Evolutionary conservation across 805 yeast species (phyloP).

Genomic region (Lipomyces japonicus): DNA sequence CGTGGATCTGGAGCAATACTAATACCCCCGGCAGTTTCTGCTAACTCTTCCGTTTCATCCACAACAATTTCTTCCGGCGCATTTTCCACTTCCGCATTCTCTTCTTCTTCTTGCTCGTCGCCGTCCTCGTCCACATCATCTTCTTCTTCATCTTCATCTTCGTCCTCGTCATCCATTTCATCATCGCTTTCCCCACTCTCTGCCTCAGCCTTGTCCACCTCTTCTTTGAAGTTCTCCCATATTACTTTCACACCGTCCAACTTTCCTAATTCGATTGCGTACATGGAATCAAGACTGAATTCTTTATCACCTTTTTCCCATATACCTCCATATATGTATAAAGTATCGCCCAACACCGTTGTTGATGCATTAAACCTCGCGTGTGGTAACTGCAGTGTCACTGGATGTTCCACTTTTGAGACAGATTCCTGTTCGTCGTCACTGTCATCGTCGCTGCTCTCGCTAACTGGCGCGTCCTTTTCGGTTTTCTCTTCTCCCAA

Average conservation of each 20-base stretch:
- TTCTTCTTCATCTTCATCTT: constrained; percentile 69
- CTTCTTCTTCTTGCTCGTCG: constrained; percentile 44
- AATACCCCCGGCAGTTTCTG: constrained; percentile 59
- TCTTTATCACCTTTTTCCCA: constrained; percentile 89
- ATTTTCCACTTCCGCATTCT: constrained; percentile 35
- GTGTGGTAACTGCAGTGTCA: constrained; percentile 65
- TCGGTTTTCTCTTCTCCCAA: constrained; percentile 32
- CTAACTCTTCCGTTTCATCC: constrained; percentile 62
- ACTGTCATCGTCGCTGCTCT: constrained; percentile 26
- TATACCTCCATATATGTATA: constrained; percentile 85
- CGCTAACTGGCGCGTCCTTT: constrained; percentile 4
- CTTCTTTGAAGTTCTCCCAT: constrained; percentile 75
- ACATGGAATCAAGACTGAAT: constrained; percentile 76
- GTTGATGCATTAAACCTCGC: constrained; percentile 82
- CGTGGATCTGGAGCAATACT: constrained; percentile 73
- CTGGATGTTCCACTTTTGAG: constrained; percentile 49
- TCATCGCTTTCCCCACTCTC: constrained; percentile 35
- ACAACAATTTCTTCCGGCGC: constrained; percentile 42
- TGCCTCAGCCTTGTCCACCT: constrained; percentile 47
- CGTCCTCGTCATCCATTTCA: constrained; percentile 56
- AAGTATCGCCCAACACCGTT: constrained; percentile 76
- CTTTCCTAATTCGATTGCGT: constrained; percentile 78
- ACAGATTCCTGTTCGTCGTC: constrained; percentile 42
- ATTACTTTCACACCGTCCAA: constrained; percentile 81
- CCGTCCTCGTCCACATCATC: constrained; percentile 58